A percentile compares a stretch with the other conserved stretches of the same genome.
Conservation (phyloP, 179 eudicot species). For the Camellia oleifera region DNA sequence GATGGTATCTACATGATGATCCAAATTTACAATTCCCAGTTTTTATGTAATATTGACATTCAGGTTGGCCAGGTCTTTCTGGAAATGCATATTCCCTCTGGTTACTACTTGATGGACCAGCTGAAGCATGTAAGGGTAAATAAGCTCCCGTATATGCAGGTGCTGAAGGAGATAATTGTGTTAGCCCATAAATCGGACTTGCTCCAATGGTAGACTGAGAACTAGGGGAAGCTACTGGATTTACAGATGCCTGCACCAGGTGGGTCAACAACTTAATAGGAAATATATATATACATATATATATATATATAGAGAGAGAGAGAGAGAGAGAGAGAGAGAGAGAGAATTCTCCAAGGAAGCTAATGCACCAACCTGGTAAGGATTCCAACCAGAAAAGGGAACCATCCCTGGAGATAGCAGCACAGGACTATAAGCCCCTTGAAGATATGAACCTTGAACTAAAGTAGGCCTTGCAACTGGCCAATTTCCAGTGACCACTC, state of each 20-base stretch:
- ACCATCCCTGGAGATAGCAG: constrained; percentile 68
- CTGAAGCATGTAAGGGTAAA: constrained; percentile 47
- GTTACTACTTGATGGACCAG: constrained; percentile 50
- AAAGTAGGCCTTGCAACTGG: constrained; percentile 67
- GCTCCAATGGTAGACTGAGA: constrained; percentile 48
- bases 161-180: constrained; percentile 72
- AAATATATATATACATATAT: not conserved
- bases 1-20: constrained; percentile 75
- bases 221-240: constrained; percentile 45
- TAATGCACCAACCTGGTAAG: constrained; percentile 59
- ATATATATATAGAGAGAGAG: too few species aligned
- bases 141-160: constrained; percentile 67
- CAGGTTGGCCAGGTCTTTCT: constrained; percentile 87
- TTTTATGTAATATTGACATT: constrained; percentile 81
- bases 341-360: constrained; percentile 9
- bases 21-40: constrained; percentile 85
- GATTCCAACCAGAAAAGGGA: constrained; percentile 74
- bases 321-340: not conserved
- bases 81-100: constrained; percentile 69
- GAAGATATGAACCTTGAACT: constrained; percentile 67
- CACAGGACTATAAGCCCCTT: constrained; percentile 73
- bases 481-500: constrained; percentile 66
- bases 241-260: constrained; percentile 49
- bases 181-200: constrained; percentile 57
- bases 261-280: constrained; percentile 5